Evolutionary conservation across 768 basidiomycete species (phyloP), one percentile per base, ranked within the genome.

Genomic region (Leccinum truebloodii): DNA sequence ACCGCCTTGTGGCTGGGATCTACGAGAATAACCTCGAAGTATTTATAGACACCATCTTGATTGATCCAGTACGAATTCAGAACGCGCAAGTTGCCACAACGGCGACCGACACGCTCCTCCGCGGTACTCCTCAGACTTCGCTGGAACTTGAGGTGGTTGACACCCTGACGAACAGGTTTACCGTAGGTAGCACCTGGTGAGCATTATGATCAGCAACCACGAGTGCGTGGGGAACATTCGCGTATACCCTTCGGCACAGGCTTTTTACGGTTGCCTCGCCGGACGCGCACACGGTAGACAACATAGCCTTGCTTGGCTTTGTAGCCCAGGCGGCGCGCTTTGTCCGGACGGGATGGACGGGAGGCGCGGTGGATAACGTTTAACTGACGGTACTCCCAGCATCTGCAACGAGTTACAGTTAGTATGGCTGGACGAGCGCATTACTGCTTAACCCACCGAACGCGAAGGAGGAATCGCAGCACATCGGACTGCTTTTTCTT

Each of bases 251-350:
- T 99, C 71, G 91, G 91, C 62, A 91, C 96, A 64, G 90, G 95
- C 85, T 95, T 97, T 84, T 99, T 99, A 81, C 97, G 88, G 86
- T 98, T 98, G 75, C 97, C 97, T 65, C 95, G 87, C 71, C 97
- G 88, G 66, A 99, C 96, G 67, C 97, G 92, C 70, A 99, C 82
- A 71, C 97, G 93, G 82, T 99, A 99, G 80, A 99, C 79, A 66
- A 98, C 90, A 75, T 94, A 99, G 70, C 97, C 97, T 80, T 99
- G 97, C 86, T 99, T 99, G 76, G 97, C 95, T 83, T 98, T 99
- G 88, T 98, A 99, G 53, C 97, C 97, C 63, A 99, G 83, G 66
- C 95, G 89, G 75, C 97, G 92, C 64, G 97, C 97, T 84, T 98
- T 99, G 83, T 99, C 97, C 58, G 97, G 97, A 73, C 97, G 92